Evolutionary conservation across 768 basidiomycete genomes (phyloP), one percentile per base, ranked within the genome.

Genomic region (Amanita inopinata): DNA sequence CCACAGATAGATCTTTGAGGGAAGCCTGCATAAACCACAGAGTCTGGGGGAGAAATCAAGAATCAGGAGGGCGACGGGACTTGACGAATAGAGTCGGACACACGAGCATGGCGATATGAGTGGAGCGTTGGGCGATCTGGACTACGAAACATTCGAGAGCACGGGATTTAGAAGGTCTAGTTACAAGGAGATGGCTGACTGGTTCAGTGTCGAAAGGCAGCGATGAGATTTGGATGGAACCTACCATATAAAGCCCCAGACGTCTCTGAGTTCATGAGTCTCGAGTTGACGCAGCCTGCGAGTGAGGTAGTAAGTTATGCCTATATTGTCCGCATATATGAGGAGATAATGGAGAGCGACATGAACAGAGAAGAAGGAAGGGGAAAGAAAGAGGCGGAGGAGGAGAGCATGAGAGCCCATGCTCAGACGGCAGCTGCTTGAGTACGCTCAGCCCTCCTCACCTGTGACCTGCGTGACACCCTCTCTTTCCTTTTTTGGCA

Each of bases 21-120:
- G 86, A 80, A 11, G 94, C 89, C 74, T 98, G 96, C 84, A 98
- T 93, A 63, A 93, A 96, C 92, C 94, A 98, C 33, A 99, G 65
- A 0, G 96, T 97, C 91, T 93, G 53, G 25, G 46, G 28, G 41
- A 41, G 48, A 49, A 22, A 14, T 33, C 47, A 25, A 25, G 19
- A 27, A 31, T 39, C 19, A 32, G 41, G 4, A 17, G 4, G 23
- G 11, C 12, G 12, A 14, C 14, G 39, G 19, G 22, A 35, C 22
- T 40, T 12, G 33, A 43, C 22, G 20, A 28, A 43, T 50, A 35
- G 49, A 56, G 40, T 45, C 25, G 46, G 46, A 79, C 93, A 62
- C 55, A 96, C 94, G 49, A 93, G 76, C 75, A 99, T 85, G 42
- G 92, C 90, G 40, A 97, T 78, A 61, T 98, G 96, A 0, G 93